Evolutionary conservation across 768 basidiomycete genomes (phyloP), one percentile per base, ranked within the genome.

Genomic region (Rubroboletus satanas): DNA sequence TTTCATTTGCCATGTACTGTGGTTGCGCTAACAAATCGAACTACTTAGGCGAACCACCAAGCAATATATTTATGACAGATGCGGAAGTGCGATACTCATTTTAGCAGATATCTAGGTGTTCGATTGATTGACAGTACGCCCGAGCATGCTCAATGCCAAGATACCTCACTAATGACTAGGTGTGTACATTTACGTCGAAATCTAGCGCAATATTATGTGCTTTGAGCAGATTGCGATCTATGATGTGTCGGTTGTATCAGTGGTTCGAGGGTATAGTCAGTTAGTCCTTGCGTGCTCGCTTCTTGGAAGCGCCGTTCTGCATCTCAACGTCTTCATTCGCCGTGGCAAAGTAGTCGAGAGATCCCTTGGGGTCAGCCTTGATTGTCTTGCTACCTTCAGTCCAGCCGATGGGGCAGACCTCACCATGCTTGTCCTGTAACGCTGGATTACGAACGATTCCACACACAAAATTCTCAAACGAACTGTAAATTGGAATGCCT

Each of bases 401-500:
- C 93, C 93, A 96, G 73, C 90, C 91, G 12, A 84, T 87, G 15
- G 93, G 94, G 78, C 93, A 96, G 21, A 94, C 93, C 70, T 97
- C 93, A 26, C 94, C 94, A 66, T 93, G 82, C 70, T 85, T 77
- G 57, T 96, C 93, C 90, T 67, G 49, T 15, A 21, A 4, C 28
- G 5, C 29, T 4, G 5, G 1, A 26, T 65, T 1, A 56, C 5
- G 5, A 38, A 6, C 8, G 2, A 12, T 35, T 17, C 26, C 11
- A 50, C 9, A 2, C 10, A 45, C 28, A 49, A 45, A 45, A 31
- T 4, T 14, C 5, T 42, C 31, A 32, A 6, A 75, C 84, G 39
- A 66, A 90, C 89, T 12, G 83, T 84, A 72, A 88, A 93, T 67
- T 95, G 93, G 87, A 96, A 94, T 21, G 94, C 94, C 73, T 95